Percentiles rank a stretch among this genome's conserved stretches.
These are phyloP conservation scores for Talaromyces sp. DNA, from an alignment of 2,329 filamentous ascomycete genomes.

Conservation along the genomic window DNA sequence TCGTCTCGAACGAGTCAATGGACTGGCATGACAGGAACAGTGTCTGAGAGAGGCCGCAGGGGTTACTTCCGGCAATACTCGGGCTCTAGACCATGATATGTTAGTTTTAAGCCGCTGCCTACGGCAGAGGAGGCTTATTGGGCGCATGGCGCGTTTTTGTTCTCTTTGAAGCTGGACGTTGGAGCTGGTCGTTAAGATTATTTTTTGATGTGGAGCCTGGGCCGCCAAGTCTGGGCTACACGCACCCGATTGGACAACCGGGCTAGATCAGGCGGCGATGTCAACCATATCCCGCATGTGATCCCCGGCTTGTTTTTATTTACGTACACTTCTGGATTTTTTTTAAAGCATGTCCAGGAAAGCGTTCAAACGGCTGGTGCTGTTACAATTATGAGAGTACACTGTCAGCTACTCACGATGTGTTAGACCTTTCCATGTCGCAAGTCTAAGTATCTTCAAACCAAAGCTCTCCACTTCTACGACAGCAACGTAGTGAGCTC, in stretches of 20 bases:
- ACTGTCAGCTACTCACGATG: neutral
- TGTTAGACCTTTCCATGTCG: neutral
- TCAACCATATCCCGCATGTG: slow-evolving; percentile 9
- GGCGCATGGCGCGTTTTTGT: slow-evolving; percentile 11
- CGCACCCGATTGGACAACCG: neutral
- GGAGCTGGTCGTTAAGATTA: neutral
- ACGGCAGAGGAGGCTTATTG: slow-evolving; percentile 3
- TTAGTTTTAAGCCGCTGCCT: slow-evolving; percentile 4
- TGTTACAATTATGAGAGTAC: neutral
- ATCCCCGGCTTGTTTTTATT: neutral
- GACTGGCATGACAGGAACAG: slow-evolving; percentile 9
- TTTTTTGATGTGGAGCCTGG: slow-evolving; percentile 4
- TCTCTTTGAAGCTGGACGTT: neutral
- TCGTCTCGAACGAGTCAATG: neutral
- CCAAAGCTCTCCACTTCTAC: neutral
- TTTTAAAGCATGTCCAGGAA: neutral
- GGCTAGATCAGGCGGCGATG: slow-evolving; percentile 8
- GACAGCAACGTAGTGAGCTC: neutral
- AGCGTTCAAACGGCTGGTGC: neutral
- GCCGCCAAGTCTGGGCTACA: neutral
- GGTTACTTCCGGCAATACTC: neutral
- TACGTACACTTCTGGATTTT: neutral
- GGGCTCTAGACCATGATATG: neutral
- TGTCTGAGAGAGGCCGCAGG: neutral
- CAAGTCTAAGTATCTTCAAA: neutral